A percentile compares a stretch with the other conserved stretches of the same genome.
Evolutionary conservation across 495 filamentous ascomycete species (phyloP).

Genomic region (Talaromyces trachyspermus): DNA sequence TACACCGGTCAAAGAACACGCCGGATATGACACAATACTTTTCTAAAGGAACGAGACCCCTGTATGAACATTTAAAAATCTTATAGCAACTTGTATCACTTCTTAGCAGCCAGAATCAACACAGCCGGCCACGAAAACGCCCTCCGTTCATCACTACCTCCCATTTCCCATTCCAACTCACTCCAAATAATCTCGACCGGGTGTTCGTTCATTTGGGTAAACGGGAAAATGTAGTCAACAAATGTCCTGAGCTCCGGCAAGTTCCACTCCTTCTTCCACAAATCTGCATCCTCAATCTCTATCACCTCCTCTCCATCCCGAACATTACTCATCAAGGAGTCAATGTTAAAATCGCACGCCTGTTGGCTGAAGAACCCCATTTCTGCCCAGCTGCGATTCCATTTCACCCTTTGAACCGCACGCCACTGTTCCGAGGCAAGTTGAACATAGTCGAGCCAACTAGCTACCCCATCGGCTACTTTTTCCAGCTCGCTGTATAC

Average conservation of each 20-base stretch:
- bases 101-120: slow-evolving; percentile 10
- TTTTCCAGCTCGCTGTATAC: slow-evolving; percentile 6
- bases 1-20: too few species aligned
- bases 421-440: slow-evolving; percentile 13
- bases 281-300: slow-evolving; percentile 6
- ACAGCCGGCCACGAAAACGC: slow-evolving; percentile 11
- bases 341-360: slow-evolving; percentile 7
- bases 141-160: slow-evolving; percentile 2
- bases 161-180: slow-evolving; percentile 11
- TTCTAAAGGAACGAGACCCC: too few species aligned
- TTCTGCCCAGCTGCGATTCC: slow-evolving; percentile 14
- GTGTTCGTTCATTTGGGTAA: slow-evolving; percentile 7
- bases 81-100: neutral
- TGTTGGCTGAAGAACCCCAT: slow-evolving; percentile 15
- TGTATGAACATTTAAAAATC: neutral
- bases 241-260: slow-evolving; percentile 7
- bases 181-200: slow-evolving; percentile 9
- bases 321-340: neutral
- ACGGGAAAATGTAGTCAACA: slow-evolving; percentile 9
- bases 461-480: slow-evolving; percentile 12
- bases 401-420: slow-evolving; percentile 17
- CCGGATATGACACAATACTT: too few species aligned
- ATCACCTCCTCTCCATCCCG: slow-evolving; percentile 6
- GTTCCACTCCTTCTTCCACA: slow-evolving; percentile 10
- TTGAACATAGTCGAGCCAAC: slow-evolving; percentile 20